phyloP scores from a whole-genome alignment of 2,329 filamentous ascomycete genomes.

The Fusarium brachygibbosum region DNA sequence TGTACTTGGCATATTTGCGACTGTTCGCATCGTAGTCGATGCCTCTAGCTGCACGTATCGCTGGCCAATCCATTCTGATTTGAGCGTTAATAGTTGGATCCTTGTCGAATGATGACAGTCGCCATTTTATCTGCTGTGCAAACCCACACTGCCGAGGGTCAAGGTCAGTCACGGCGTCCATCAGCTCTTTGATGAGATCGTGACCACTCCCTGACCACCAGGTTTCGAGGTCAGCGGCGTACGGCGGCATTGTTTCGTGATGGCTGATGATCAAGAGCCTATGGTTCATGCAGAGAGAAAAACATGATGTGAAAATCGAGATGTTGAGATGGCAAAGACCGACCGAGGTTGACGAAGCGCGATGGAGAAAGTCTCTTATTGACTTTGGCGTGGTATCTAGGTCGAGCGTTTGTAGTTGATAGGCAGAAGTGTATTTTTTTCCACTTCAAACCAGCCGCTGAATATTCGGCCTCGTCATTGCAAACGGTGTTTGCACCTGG shows the following conservation, averaged over 20 bases:
- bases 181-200: slow-evolving; percentile 46
- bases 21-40: slow-evolving; percentile 47
- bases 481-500: background rate
- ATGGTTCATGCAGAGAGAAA: background rate
- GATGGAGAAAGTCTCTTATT: background rate
- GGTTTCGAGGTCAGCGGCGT: slow-evolving; percentile 51
- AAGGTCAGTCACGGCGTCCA: slow-evolving; percentile 39
- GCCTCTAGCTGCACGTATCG: slow-evolving; percentile 28
- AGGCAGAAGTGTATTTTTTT: background rate
- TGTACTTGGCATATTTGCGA: slow-evolving; percentile 48
- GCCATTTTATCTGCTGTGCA: slow-evolving; percentile 50
- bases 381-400: background rate
- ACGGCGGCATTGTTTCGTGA: slow-evolving; percentile 49
- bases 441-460: background rate
- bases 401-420: background rate
- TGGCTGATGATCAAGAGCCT: background rate
- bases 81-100: slow-evolving; percentile 36
- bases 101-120: slow-evolving; percentile 53
- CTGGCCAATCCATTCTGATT: slow-evolving; percentile 40
- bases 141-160: slow-evolving; percentile 52
- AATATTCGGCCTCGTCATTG: background rate
- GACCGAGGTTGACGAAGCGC: background rate
- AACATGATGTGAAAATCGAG: background rate
- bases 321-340: background rate
- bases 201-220: slow-evolving; percentile 53